Base-by-base conservation (phyloP, 2,329 filamentous ascomycete species). In the Incumbomyces delicatus region DNA sequence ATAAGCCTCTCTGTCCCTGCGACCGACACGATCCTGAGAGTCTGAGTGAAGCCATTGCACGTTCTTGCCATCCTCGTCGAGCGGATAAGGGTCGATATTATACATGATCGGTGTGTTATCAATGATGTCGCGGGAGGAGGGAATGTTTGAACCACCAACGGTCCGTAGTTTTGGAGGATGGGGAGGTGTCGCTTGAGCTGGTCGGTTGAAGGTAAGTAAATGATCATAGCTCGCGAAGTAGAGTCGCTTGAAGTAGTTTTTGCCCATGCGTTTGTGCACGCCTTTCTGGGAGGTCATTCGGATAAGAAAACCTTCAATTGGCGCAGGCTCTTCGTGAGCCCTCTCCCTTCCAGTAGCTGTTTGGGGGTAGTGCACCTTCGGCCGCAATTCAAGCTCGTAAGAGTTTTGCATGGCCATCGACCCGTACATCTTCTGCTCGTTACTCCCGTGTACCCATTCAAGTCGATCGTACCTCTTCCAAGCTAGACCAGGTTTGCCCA, bases 391-490 rank as follows among this genome's bases (percentile, higher is more conserved):
- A 13, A 84, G 71, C 42, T 83, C 79, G 57, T 84, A 80, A 2
- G 79, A 78, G 41, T 72, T 74, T 52, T 76, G 69, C 79, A 84
- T 82, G 29, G 77, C 80, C 52, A 83, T 77, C 0, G 78, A 76
- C 31, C 80, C 80, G 52, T 82, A 82, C 80, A 84, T 84, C 50
- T 76, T 77, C 53, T 78, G 72, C 58, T 84, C 80, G 44, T 81
- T 80, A 10, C 69, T 67, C 13, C 80, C 80, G 60, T 81, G 73
- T 3, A 84, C 68, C 80, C 80, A 84, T 62, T 84, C 80, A 13
- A 84, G 65, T 18, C 80, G 71, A 56, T 84, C 80, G 57, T 83
- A 84, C 38, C 80, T 70, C 61, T 80, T 81, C 80, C 80, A 84
- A 2, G 78, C 80, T 40, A 84, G 68, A 2, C 80, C 80, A 59